Base-by-base conservation (phyloP, 441 rosid genomes). In the Brassica hybrid region DNA sequence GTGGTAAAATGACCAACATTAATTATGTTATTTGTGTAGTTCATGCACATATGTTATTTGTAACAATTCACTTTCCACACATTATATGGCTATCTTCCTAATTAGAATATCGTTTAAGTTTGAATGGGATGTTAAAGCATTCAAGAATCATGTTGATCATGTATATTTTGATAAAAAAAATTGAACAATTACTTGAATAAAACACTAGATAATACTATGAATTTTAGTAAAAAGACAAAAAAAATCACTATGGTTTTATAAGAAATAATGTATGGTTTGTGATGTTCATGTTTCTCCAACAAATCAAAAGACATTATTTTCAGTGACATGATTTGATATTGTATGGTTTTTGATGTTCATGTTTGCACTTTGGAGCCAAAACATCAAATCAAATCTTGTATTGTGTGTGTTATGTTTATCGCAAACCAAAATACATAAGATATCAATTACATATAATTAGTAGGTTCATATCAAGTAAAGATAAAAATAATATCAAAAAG, bases 131-230 rank as follows among this genome's bases (percentile, higher is more conserved):
- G 82, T 81, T 87, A 89, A 77, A 90, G 79, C 12, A 86, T 84
- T 71, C 90, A 86, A 59, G 93, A 90, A 13, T 93, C 93, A 12
- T 81, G 74, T 78, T 86, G 87, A 79, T 90, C 87, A 7, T 78
- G 84, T 9, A 89, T 89, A 64, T 88, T 82, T 48, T 34, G 75
- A 25, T 67, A 83, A 70, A 21, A 88, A 90, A 59, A 85, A 72
- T 11, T 73, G 56, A 16, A 82, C 84, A 50, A 88, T 79, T 80
- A 65, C 84, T 27, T 64, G 67, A 81, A 88, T 73, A 81, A 91
- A 82, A 80, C 79, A 69, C 92, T 88, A 32, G 58, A 69, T 3
- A 34, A 57, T 43, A 12, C 13, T 10, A 41, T 34, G 10, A 41
- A 41, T 41, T 3, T 41, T 34, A 41, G 48, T 41, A 10, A 41